Evolutionary conservation across 2,329 filamentous ascomycete genomes (phyloP), one percentile per base, ranked within the genome.

Genomic region (Trichoderma endophyticum): DNA sequence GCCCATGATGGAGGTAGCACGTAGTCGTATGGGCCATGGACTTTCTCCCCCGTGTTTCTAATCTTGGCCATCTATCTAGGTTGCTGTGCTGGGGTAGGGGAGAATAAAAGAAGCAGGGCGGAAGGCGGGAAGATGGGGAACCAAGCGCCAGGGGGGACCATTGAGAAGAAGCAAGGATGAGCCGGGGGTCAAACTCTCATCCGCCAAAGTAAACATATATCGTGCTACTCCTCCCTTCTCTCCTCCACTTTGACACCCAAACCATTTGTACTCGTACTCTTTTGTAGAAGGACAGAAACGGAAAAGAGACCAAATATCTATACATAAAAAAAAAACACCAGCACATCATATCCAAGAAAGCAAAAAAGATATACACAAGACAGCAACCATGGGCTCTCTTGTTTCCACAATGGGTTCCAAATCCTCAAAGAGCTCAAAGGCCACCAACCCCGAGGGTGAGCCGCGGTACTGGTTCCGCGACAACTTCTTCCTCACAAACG

Each of bases 401-500:
- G 7, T 72, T 36, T 72, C 69, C 70, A 73, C 48, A 15, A 75
- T 76, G 76, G 73, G 75, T 36, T 75, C 75, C 54, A 73, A 73
- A 56, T 51, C 57, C 65, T 36, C 60, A 70, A 64, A 71, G 59
- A 54, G 77, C 61, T 32, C 69, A 9, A 62, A 62, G 57, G 21
- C n/a, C 36, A n/a, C 67, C 30, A 73, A 77, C 71, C 75, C 77
- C n/a, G 80, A 82, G 70, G 80, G 79, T 72, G 72, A 74, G 57
- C 77, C 80, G 30, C 78, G 77, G 72, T 84, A 82, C 73, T 89
- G 87, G 87, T 85, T 84, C 75, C 83, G 83, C 57, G 84, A 86
- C 74, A 83, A 84, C 71, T 91, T 88, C 79, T 80, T 90, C 75
- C 82, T 91, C 79, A 91, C 89, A 32, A 91, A 89, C 48, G 86